Evolutionary conservation across 2,329 filamentous ascomycete species (phyloP).

Genomic region (Epichloe hybrida): DNA sequence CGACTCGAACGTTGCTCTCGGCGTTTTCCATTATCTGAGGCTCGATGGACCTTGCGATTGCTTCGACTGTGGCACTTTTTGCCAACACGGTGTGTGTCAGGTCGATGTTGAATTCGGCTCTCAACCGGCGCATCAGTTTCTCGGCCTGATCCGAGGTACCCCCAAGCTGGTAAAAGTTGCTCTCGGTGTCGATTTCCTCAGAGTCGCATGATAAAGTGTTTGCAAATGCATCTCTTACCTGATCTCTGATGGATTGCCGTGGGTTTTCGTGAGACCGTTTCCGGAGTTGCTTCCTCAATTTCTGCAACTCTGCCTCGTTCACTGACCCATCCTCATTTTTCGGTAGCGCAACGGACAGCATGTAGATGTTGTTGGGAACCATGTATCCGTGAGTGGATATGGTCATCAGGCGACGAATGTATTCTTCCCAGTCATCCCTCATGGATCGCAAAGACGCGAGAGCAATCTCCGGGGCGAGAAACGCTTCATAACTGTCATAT

Average conservation of each 20-base stretch:
- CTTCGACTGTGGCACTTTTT: conserved; percentile 29
- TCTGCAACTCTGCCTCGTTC: conserved; percentile 19
- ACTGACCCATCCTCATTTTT: not conserved
- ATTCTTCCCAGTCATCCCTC: conserved; percentile 1
- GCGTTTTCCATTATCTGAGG: conserved; percentile 2
- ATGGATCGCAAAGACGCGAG: not conserved
- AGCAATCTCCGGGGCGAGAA: conserved; percentile 1
- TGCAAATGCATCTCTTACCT: conserved; percentile 27
- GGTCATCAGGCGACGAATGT: conserved; percentile 4
- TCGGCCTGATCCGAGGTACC: conserved; percentile 35
- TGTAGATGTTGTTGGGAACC: conserved; percentile 3
- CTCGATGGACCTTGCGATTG: conserved; percentile 25
- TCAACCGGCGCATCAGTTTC: conserved; percentile 16
- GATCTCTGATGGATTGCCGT: conserved; percentile 14
- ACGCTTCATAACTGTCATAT: conserved; percentile 1
- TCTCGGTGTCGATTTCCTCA: conserved; percentile 18
- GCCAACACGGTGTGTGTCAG: conserved; percentile 38
- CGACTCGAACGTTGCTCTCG: conserved; percentile 9
- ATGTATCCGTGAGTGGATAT: conserved; percentile 3
- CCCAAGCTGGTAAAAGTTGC: conserved; percentile 30
- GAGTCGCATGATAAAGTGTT: conserved; percentile 27
- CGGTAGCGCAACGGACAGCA: conserved; percentile 1
- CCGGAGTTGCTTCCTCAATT: conserved; percentile 11
- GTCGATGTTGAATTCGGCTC: conserved; percentile 32
- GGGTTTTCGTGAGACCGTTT: conserved; percentile 6